These are phyloP conservation scores for Paraphoma chrysanthemicola DNA, from an alignment of 2,329 filamentous ascomycete species.

Conservation along the genomic window DNA sequence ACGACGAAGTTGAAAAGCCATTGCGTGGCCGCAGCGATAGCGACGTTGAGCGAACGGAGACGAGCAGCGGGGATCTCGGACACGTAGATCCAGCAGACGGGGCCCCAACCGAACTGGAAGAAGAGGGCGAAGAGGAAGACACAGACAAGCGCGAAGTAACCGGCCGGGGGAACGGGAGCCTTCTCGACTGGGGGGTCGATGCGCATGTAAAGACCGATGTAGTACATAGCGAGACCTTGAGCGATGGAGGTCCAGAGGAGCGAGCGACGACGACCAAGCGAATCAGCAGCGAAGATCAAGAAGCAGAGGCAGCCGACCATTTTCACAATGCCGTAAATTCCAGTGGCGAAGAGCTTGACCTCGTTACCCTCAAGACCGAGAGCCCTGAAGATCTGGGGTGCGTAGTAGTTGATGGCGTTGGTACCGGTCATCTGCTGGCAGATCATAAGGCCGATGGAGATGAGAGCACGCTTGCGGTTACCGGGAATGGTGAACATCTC, in stretches of 20 bases:
- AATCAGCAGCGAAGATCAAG: slow-evolving; percentile 72
- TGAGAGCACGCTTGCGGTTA: slow-evolving; percentile 68
- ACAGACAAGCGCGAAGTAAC: slow-evolving; percentile 73
- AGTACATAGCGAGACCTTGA: slow-evolving; percentile 69
- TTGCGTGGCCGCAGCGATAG: slow-evolving; percentile 71
- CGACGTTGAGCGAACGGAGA: slow-evolving; percentile 71
- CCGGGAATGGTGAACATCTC: slow-evolving; percentile 55
- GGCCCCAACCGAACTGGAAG: slow-evolving; percentile 70
- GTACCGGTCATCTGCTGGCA: slow-evolving; percentile 76
- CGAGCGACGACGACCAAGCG: slow-evolving; percentile 69
- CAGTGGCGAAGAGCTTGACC: slow-evolving; percentile 73
- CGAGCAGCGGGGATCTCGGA: slow-evolving; percentile 73
- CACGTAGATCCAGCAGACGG: slow-evolving; percentile 75
- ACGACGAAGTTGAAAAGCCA: slow-evolving; percentile 80
- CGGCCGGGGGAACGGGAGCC: slow-evolving; percentile 67
- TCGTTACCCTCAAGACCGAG: slow-evolving; percentile 66
- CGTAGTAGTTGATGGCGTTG: slow-evolving; percentile 66
- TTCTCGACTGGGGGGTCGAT: slow-evolving; percentile 62
- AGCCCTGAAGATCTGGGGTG: slow-evolving; percentile 71
- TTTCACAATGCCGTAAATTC: slow-evolving; percentile 77
- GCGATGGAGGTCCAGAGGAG: slow-evolving; percentile 70
- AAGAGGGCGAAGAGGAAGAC: slow-evolving; percentile 76
- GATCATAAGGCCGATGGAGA: slow-evolving; percentile 69
- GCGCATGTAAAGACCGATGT: slow-evolving; percentile 74
- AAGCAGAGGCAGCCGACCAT: slow-evolving; percentile 69